Conservation (phyloP, 129 eudicot species). For the Arctium lappa region DNA sequence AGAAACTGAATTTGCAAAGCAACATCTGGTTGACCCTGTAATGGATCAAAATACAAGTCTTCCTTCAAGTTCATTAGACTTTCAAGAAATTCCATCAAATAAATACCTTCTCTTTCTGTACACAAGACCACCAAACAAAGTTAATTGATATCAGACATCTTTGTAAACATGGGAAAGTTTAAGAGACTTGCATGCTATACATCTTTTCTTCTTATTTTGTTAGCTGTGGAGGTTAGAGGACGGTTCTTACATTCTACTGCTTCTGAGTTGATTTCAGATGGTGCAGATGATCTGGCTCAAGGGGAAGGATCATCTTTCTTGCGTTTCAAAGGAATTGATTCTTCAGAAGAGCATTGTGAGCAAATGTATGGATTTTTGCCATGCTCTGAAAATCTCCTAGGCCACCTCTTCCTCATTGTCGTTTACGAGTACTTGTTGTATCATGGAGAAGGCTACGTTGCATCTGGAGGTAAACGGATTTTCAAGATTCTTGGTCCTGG, state of each 20-base stretch:
- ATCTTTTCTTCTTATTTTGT: constrained; percentile 13
- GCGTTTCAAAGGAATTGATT: constrained; percentile 27
- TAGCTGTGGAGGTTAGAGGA: constrained; percentile 30
- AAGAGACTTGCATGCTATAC: constrained; percentile 3
- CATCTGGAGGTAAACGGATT: constrained; percentile 62
- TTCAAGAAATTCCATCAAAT: constrained; percentile 13
- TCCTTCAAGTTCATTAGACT: neutral
- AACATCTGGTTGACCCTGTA: constrained; percentile 10
- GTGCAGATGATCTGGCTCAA: constrained; percentile 25
- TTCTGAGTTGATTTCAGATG: constrained; percentile 44
- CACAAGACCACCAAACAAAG: neutral
- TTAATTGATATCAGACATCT: constrained; percentile 13
- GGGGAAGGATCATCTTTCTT: constrained; percentile 20
- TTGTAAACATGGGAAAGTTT: constrained; percentile 13
- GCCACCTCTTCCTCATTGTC: constrained; percentile 63
- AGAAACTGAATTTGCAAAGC: constrained; percentile 13
- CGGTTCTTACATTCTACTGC: constrained; percentile 15
- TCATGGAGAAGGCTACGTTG: constrained; percentile 61
- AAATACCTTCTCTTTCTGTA: constrained; percentile 8
- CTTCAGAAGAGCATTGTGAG: constrained; percentile 44
- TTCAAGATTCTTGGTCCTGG: constrained; percentile 93
- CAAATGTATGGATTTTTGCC: constrained; percentile 88
- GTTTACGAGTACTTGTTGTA: constrained; percentile 68
- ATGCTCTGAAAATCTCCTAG: constrained; percentile 51
- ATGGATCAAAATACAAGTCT: constrained; percentile 6